Conservation (phyloP, 1,139 yeast species). For the Arxiozyma heterogenica region DNA sequence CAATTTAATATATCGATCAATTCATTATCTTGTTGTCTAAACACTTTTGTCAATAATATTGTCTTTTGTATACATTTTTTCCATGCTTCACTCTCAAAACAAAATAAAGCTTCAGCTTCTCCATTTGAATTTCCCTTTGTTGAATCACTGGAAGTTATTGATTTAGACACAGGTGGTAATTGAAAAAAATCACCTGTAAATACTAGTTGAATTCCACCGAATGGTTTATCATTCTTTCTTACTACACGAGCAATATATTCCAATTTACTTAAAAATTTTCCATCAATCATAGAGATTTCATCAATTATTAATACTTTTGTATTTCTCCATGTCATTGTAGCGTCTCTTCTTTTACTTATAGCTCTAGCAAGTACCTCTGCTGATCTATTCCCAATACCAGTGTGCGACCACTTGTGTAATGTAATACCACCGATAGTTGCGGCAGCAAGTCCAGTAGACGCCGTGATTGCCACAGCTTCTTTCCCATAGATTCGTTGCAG, state of each 20-base stretch:
- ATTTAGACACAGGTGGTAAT: constrained; percentile 58
- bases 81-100: constrained; percentile 58
- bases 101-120: constrained; percentile 34
- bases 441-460: constrained; percentile 90
- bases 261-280: constrained; percentile 53
- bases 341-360: constrained; percentile 39
- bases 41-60: constrained; percentile 52
- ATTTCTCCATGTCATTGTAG: constrained; percentile 47
- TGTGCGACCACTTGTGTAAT: constrained; percentile 65
- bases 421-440: constrained; percentile 80
- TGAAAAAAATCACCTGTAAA: constrained; percentile 82
- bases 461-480: constrained; percentile 65
- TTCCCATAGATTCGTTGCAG: constrained; percentile 37
- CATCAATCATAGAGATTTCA: constrained; percentile 80
- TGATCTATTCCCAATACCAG: constrained; percentile 59
- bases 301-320: constrained; percentile 64
- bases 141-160: constrained; percentile 15
- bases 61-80: constrained; percentile 43
- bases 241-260: constrained; percentile 50
- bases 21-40: constrained; percentile 59
- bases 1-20: constrained; percentile 68
- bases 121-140: constrained; percentile 21
- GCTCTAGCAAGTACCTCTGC: constrained; percentile 38
- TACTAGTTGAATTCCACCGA: constrained; percentile 77
- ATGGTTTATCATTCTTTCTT: constrained; percentile 42